Evolutionary conservation across 2,329 filamentous ascomycete genomes (phyloP), one percentile per base, ranked within the genome.

Genomic region (Beauveria rudraprayagi): DNA sequence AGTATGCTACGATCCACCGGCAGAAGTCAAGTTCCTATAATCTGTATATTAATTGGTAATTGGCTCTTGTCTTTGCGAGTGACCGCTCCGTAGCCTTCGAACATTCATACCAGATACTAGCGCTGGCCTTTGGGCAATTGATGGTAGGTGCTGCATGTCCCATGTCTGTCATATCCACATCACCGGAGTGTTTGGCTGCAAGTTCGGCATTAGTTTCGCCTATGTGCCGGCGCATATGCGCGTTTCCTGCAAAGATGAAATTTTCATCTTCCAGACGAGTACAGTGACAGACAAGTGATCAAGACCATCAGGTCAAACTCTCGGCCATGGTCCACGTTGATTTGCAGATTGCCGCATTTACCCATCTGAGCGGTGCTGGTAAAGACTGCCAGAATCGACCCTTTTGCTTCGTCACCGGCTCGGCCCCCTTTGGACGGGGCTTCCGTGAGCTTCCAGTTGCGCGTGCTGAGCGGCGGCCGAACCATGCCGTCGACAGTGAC

Each of bases 401-500:
- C 9, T 22, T 17, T 7, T 5, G 19, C 52, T 16, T 37, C 34
- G 34, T 37, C 34, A 37, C 34, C 5, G 3, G 34, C 11, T 40
- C 34, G 37, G 28, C 26, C 26, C 1, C n/a, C 48, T 10, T 26
- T 41, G 5, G 48, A 3, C 9, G 26, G 17, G 14, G 6, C 5
- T 9, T 60, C 48, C 6, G 47, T 53, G 11, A 64, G 61, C 52
- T 64, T 64, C 61, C 61, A 64, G 54, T 64, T 64, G 10, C 61
- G 61, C 37, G 56, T 54, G 30, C 58, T 64, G 30, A 61, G 46
- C 22, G 44, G 24, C 37, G 55, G 46, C 8, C 60, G 44, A 2
- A 50, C 46, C 63, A 64, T 64, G 34, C 63, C 63, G 17, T 64
- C 61, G 14, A 63, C 63, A 22, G 51, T 57, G n/a, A 61, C 58